phyloP scores from a whole-genome alignment of 495 filamentous ascomycete species.

The Glarea lozoyensis region DNA sequence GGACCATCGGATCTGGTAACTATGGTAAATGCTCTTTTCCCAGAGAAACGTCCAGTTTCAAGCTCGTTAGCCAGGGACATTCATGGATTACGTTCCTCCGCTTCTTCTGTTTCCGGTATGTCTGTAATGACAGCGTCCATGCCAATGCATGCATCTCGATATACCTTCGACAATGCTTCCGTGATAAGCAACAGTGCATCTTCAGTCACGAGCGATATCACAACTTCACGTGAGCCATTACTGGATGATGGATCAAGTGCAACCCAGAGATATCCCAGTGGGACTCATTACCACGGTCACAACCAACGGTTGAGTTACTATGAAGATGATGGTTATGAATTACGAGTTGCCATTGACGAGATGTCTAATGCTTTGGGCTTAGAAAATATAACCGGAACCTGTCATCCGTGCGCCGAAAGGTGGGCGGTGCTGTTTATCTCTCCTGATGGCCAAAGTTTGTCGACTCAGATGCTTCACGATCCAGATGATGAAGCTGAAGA shows the following conservation, averaged over 20 bases:
- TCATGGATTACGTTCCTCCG: conserved; percentile 48
- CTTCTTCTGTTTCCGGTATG: conserved; percentile 58
- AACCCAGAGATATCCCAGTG: conserved; percentile 33
- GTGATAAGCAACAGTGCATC: conserved; percentile 58
- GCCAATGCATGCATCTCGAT: conserved; percentile 25
- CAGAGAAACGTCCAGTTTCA: conserved; percentile 49
- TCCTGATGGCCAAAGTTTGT: conserved; percentile 56
- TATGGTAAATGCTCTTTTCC: conserved; percentile 63
- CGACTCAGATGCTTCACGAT: conserved; percentile 64
- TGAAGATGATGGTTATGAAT: conserved; percentile 45
- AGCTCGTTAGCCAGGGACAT: conserved; percentile 30
- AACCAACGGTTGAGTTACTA: conserved; percentile 31
- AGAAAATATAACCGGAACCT: conserved; percentile 50
- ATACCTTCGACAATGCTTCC: conserved; percentile 47
- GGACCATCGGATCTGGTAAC: conserved; percentile 66
- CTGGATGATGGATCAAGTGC: conserved; percentile 38
- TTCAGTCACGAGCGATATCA: conserved; percentile 59
- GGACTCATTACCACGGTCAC: too few relatives aligned
- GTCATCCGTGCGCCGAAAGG: conserved; percentile 63
- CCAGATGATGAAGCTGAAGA: conserved; percentile 55
- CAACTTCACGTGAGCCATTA: conserved; percentile 54
- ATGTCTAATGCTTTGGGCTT: conserved; percentile 53
- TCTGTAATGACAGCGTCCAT: conserved; percentile 38
- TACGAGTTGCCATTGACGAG: conserved; percentile 52
- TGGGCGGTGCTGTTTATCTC: conserved; percentile 74